Evolutionary conservation across 805 yeast species (phyloP).

Genomic region (Monosporozyma aquatica): DNA sequence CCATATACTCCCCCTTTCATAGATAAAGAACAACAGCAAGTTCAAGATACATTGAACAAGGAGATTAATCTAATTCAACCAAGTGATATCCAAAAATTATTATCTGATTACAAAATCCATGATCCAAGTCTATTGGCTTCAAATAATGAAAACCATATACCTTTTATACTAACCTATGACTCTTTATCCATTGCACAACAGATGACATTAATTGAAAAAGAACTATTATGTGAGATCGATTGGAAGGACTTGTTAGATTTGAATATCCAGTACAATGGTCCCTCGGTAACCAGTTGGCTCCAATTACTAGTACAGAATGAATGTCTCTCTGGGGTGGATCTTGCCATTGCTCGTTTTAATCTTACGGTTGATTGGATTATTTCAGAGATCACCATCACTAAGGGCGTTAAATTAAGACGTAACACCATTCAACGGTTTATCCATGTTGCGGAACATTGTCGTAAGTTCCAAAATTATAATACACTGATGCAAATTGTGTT

Average conservation of each 20-base stretch:
- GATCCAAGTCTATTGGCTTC: conserved; percentile 21
- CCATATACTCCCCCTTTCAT: conserved; percentile 27
- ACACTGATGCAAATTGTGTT: conserved; percentile 80
- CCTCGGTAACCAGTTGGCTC: conserved; percentile 76
- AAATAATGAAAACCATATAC: conserved; percentile 52
- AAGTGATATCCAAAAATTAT: conserved; percentile 17
- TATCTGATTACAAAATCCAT: conserved; percentile 19
- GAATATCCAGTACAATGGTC: conserved; percentile 58
- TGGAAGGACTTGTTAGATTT: conserved; percentile 83
- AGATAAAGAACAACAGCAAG: conserved; percentile 5
- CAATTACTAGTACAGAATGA: conserved; percentile 54
- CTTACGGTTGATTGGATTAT: conserved; percentile 86
- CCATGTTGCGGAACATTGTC: conserved; percentile 73
- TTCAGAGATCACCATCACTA: conserved; percentile 74
- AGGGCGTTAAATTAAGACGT: conserved; percentile 47
- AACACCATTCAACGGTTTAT: conserved; percentile 76
- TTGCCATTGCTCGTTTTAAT: conserved; percentile 80
- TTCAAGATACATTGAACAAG: not conserved
- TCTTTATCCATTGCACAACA: conserved; percentile 67
- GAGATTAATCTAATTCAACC: conserved; percentile 6
- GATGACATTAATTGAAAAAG: conserved; percentile 78
- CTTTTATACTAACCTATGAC: conserved; percentile 69
- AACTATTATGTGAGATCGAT: conserved; percentile 73
- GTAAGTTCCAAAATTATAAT: conserved; percentile 66
- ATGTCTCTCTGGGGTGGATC: conserved; percentile 60